These are phyloP conservation scores for Paramecium tetraurelia DNA, from an alignment of 73 alveolate genomes.

Conservation along the genomic window DNA sequence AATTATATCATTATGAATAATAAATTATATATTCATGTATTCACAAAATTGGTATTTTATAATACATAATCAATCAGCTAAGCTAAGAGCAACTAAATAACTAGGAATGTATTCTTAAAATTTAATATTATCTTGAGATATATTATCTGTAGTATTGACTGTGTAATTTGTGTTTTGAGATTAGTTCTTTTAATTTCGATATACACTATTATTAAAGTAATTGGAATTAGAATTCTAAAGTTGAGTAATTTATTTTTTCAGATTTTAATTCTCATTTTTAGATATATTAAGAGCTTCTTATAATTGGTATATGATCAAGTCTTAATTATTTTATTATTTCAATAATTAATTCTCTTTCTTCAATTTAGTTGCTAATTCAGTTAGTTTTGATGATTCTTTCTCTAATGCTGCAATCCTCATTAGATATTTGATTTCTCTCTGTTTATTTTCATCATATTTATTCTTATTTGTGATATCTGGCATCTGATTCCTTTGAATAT, in stretches of 20 bases:
- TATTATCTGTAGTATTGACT: background rate
- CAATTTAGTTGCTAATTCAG: background rate
- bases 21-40: background rate
- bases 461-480: background rate
- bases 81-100: conserved; percentile 25
- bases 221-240: background rate
- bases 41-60: background rate
- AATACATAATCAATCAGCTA: background rate
- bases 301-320: background rate
- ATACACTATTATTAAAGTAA: background rate
- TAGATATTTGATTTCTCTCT: background rate
- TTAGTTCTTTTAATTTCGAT: background rate
- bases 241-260: background rate
- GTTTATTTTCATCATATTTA: background rate
- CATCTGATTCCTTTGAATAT: background rate
- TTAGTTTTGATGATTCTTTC: conserved; percentile 13
- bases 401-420: conserved; percentile 38
- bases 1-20: background rate
- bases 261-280: background rate
- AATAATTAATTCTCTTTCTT: background rate
- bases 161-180: background rate
- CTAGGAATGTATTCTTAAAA: background rate
- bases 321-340: background rate
- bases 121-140: background rate
- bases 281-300: background rate